Base-by-base conservation (phyloP, 352 stramenopile species). In the Pythium rishiriense region DNA sequence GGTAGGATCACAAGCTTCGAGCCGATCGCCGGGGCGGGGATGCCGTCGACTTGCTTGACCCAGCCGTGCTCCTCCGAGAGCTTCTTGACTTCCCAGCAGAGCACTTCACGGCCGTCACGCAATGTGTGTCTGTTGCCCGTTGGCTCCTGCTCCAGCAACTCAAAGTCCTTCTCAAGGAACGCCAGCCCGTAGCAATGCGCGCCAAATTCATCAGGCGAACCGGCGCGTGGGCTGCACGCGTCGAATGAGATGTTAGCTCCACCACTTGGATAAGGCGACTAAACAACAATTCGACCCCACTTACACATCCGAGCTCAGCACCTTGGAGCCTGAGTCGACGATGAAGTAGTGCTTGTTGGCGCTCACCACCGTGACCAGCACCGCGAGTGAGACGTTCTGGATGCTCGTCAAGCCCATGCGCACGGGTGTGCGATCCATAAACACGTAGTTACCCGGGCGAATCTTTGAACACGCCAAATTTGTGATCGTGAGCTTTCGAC, bases 51-150 rank as follows among this genome's bases (percentile, higher is more conserved):
- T 39, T 83, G 74, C 63, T 87, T 73, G 39, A 87, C 35, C 83
- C 83, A 92, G 19, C 81, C 79, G 39, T 92, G 83, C 53, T 92
- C 83, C 62, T 92, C 83, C 43, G 81, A 92, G 24, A 92, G 67
- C 43, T 85, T 90, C 39, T 80, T 79, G 17, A 92, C 35, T 31
- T 88, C 73, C 58, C 87, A 92, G 69, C 81, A 89, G 41, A 78
- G 64, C 21, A 85, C 31, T 14, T 77, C 64, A 4, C 78, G 49
- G 22, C 71, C 81, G 37, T 83, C 67, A 0, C 77, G 62, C 29
- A 78, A 35, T 0, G 66, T 74, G 21, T 62, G 72, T 35, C 76
- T 72, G 50, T 83, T 67, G 0, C 57, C 43, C 7, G 62, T 88
- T 17, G 81, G 83, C 49, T 82, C 77, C 17, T 68, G 64, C 28